These are phyloP conservation scores for Extremus antarcticus DNA, from an alignment of 495 filamentous ascomycete species.

Conservation along the genomic window DNA sequence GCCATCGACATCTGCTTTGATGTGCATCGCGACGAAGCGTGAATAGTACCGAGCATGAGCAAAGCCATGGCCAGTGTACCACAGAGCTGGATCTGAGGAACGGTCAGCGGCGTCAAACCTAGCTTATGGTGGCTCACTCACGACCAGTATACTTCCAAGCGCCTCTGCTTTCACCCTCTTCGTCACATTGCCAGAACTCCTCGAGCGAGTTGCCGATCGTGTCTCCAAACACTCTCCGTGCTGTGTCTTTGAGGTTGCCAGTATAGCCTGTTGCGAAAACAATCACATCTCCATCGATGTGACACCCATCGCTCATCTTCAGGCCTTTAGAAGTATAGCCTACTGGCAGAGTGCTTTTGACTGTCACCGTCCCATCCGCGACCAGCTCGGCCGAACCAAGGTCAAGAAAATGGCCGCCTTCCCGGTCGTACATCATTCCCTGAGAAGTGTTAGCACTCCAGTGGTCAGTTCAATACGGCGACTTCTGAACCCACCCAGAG, in stretches of 20 bases:
- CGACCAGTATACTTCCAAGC: slow-evolving; percentile 28
- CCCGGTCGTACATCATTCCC: slow-evolving; percentile 19
- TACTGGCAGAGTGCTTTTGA: slow-evolving; percentile 24
- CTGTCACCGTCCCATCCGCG: slow-evolving; percentile 19
- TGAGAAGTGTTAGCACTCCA: too few relatives aligned
- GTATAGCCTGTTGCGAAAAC: slow-evolving; percentile 33
- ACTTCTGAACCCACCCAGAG: too few relatives aligned
- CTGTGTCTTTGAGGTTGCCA: slow-evolving; percentile 18
- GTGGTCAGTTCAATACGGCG: too few relatives aligned
- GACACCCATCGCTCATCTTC: slow-evolving; percentile 26
- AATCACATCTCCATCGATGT: slow-evolving; percentile 27
- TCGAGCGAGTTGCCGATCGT: slow-evolving; percentile 27
- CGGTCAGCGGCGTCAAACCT: neutral
- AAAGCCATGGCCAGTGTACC: slow-evolving; percentile 30
- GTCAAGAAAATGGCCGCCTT: slow-evolving; percentile 35
- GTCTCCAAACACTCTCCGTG: slow-evolving; percentile 21
- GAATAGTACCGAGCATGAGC: slow-evolving; percentile 29
- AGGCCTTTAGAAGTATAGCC: slow-evolving; percentile 27
- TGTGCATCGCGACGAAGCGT: slow-evolving; percentile 26
- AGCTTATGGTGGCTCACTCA: slow-evolving; percentile 4
- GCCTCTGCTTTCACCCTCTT: slow-evolving; percentile 31
- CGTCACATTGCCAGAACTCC: slow-evolving; percentile 30
- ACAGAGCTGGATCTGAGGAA: slow-evolving; percentile 27
- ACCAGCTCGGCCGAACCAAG: slow-evolving; percentile 28
- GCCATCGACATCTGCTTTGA: slow-evolving; percentile 11